Percentiles rank a stretch among this genome's conserved stretches.
These are phyloP conservation scores for Terana coerulea DNA, from an alignment of 768 basidiomycete genomes.

Conservation along the genomic window DNA sequence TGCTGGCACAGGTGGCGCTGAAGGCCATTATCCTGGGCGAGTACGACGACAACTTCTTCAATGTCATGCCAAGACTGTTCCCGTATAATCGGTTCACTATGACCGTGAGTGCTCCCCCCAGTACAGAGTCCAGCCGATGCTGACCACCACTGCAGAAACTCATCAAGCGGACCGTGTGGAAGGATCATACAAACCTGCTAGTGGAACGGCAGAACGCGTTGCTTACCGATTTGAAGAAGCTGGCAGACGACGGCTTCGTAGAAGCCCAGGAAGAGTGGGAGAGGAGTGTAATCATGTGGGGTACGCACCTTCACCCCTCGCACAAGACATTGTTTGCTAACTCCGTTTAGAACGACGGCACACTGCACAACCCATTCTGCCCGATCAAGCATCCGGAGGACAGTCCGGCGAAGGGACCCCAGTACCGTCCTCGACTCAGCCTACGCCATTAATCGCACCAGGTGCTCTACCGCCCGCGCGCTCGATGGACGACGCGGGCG, in stretches of 20 bases:
- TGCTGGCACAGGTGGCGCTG: slow-evolving; percentile 66
- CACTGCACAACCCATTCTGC: slow-evolving; percentile 32
- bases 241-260: slow-evolving; percentile 62
- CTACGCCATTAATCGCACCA: slow-evolving; percentile 15
- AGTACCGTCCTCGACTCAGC: slow-evolving; percentile 17
- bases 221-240: slow-evolving; percentile 53
- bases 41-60: slow-evolving; percentile 92
- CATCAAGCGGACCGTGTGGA: slow-evolving; percentile 84
- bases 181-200: slow-evolving; percentile 65
- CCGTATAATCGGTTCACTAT: slow-evolving; percentile 97
- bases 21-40: slow-evolving; percentile 80
- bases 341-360: slow-evolving; percentile 42
- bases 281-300: slow-evolving; percentile 65
- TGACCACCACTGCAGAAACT: slow-evolving; percentile 60
- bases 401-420: slow-evolving; percentile 35
- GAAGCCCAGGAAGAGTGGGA: slow-evolving; percentile 78
- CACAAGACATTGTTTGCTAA: too few relatives aligned
- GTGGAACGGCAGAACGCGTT: slow-evolving; percentile 65
- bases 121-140: too few relatives aligned
- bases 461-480: slow-evolving; percentile 4
- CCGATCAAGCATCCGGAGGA: slow-evolving; percentile 26
- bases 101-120: slow-evolving; percentile 48
- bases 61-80: slow-evolving; percentile 79
- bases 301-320: slow-evolving; percentile 33
- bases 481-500: slow-evolving; percentile 20